Evolutionary conservation across 352 stramenopile species (phyloP).

Genomic region (Pythium volutum): DNA sequence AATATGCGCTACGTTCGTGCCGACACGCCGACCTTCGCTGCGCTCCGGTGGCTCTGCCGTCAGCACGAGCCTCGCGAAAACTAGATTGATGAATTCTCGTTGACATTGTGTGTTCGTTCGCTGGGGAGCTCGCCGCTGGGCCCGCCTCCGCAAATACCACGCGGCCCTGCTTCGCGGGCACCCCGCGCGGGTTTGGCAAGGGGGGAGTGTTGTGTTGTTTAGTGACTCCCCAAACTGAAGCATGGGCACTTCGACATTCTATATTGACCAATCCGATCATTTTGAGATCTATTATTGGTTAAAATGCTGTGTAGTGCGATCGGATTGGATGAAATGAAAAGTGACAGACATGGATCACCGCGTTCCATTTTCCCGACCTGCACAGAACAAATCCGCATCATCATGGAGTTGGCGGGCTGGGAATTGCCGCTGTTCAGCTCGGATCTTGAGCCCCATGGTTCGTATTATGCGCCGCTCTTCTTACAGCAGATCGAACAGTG

Average conservation of each 20-base stretch:
- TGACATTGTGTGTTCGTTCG: no score
- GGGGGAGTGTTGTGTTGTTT: no score
- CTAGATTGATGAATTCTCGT: no score
- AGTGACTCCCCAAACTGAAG: slow-evolving; percentile 21
- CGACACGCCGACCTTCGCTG: no score
- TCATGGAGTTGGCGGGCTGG: slow-evolving; percentile 15
- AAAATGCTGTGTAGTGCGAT: not conserved
- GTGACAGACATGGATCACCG: not conserved
- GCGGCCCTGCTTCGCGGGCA: no score
- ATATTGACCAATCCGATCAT: slow-evolving; percentile 14
- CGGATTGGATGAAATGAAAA: slow-evolving; percentile 2
- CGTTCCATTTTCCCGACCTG: not conserved
- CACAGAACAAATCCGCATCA: not conserved
- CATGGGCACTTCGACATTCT: slow-evolving; percentile 14
- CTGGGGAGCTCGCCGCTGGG: no score
- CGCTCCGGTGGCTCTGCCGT: no score
- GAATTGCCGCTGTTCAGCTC: slow-evolving; percentile 14
- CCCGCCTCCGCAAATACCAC: no score
- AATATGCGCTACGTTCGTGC: no score
- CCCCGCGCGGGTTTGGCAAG: no score
- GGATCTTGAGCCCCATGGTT: slow-evolving; percentile 22
- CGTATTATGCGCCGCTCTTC: not conserved
- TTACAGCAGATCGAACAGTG: not conserved
- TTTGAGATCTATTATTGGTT: slow-evolving; percentile 1
- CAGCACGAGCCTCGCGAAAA: no score